Conservation (phyloP, 1,284 basidiomycete species). For the Grifola frondosa region DNA sequence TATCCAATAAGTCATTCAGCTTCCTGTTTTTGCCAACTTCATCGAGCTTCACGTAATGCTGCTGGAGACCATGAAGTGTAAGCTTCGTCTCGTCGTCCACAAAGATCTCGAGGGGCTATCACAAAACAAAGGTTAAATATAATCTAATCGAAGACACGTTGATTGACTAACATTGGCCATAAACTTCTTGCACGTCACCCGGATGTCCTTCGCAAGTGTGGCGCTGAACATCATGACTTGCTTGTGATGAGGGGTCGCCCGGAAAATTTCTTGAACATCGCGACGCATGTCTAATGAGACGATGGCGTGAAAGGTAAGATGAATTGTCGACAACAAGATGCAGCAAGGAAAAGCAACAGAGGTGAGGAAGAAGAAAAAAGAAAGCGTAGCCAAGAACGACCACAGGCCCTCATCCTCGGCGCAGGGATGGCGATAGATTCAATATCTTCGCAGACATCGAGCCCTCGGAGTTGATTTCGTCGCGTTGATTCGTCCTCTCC, state of each 20-base stretch:
- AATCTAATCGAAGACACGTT: too few species aligned
- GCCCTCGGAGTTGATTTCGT: conserved; percentile 13
- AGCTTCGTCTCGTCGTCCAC: conserved; percentile 99
- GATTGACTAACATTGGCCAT: conserved; percentile 98
- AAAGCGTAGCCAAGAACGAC: conserved; percentile 12
- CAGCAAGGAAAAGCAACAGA: conserved; percentile 47
- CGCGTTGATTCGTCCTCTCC: conserved; percentile 14
- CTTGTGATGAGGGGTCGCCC: conserved; percentile 99
- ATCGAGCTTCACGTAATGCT: conserved; percentile 97
- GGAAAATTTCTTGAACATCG: conserved; percentile 99
- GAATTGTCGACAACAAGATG: conserved; percentile 47
- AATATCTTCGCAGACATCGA: conserved; percentile 9
- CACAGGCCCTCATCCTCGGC: conserved; percentile 16
- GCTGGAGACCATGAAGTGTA: conserved; percentile 97
- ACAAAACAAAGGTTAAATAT: too few species aligned
- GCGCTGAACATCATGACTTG: conserved; percentile 99
- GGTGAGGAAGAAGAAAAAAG: conserved; percentile 17
- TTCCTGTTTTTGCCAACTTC: conserved; percentile 97
- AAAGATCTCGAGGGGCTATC: conserved; percentile 97
- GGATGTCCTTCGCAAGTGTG: conserved; percentile 95
- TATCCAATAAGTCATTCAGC: conserved; percentile 94
- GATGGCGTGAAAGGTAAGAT: conserved; percentile 61
- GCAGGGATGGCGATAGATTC: conserved; percentile 7
- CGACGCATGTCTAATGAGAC: conserved; percentile 96
- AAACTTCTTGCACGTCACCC: conserved; percentile 99